A percentile compares a stretch with the other conserved stretches of the same genome.
These are phyloP conservation scores for Mycena epipterygia DNA, from an alignment of 768 basidiomycete genomes.

Conservation along the genomic window DNA sequence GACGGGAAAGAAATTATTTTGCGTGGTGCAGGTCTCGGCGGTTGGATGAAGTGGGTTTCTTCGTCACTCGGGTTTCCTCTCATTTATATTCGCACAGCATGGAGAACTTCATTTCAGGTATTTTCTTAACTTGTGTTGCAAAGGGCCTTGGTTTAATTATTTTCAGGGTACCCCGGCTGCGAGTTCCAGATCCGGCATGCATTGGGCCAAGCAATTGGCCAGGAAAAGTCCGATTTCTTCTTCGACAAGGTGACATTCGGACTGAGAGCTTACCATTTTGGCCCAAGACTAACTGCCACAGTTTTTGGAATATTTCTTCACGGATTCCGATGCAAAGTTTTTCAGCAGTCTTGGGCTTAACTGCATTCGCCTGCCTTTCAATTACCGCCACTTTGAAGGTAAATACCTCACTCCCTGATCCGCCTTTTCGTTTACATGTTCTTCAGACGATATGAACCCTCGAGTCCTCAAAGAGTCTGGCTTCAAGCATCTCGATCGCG, in stretches of 20 bases:
- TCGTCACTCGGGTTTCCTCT: constrained; percentile 15
- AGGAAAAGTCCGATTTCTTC: constrained; percentile 80
- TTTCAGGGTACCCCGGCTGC: constrained; percentile 80
- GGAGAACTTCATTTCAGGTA: constrained; percentile 84
- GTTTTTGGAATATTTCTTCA: constrained; percentile 90
- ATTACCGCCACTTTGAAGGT: constrained; percentile 82
- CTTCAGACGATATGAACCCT: constrained; percentile 79
- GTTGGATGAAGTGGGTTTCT: constrained; percentile 86
- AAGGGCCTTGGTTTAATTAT: not conserved
- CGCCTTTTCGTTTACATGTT: not conserved
- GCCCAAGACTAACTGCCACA: constrained; percentile 40
- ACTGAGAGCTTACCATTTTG: not conserved
- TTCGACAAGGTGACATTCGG: constrained; percentile 79
- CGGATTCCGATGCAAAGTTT: constrained; percentile 79
- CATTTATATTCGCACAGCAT: constrained; percentile 57
- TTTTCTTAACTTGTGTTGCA: not conserved
- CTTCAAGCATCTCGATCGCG: constrained; percentile 88
- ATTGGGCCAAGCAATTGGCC: constrained; percentile 74
- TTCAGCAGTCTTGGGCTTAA: constrained; percentile 86
- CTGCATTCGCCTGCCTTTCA: constrained; percentile 82
- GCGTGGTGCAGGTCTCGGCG: constrained; percentile 81
- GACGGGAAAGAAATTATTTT: constrained; percentile 70
- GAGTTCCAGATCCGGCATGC: constrained; percentile 84
- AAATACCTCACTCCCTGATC: not conserved
- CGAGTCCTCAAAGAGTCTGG: constrained; percentile 80